Percentiles rank a stretch among this genome's conserved stretches.
Evolutionary conservation across 192 early-diverging fungal genomes (phyloP).

Genomic region (Coemansia umbellata): DNA sequence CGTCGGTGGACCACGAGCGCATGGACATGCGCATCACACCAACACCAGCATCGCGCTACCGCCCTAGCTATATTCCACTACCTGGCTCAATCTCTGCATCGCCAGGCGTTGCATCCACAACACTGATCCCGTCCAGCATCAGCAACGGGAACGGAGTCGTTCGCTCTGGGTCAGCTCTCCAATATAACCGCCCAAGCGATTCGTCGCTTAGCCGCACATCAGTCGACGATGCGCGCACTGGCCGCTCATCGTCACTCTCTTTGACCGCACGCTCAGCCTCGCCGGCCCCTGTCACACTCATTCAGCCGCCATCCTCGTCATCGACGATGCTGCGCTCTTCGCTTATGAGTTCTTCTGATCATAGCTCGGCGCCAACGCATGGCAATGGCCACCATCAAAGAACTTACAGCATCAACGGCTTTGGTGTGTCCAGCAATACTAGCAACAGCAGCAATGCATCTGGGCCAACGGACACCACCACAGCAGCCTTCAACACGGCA

Average conservation of each 20-base stretch:
- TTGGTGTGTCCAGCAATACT: not conserved
- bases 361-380: not conserved
- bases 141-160: not conserved
- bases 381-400: not conserved
- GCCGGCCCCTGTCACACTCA: not conserved
- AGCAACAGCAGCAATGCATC: constrained; percentile 11
- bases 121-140: not conserved
- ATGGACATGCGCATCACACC: constrained; percentile 9
- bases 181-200: constrained; percentile 11
- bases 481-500: not conserved
- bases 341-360: not conserved
- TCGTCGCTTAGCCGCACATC: constrained; percentile 9
- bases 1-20: constrained; percentile 10
- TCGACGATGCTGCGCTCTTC: not conserved
- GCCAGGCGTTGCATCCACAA: not conserved
- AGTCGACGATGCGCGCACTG: constrained; percentile 19
- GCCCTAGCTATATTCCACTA: constrained; percentile 35
- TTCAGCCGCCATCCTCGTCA: constrained; percentile 4
- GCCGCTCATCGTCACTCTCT: constrained; percentile 42
- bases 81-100: constrained; percentile 8
- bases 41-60: constrained; percentile 9
- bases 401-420: not conserved
- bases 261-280: constrained; percentile 12
- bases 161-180: constrained; percentile 1
- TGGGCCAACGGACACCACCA: not conserved